phyloP scores from a whole-genome alignment of 2,329 filamentous ascomycete genomes.

The Elsinoe perseae region DNA sequence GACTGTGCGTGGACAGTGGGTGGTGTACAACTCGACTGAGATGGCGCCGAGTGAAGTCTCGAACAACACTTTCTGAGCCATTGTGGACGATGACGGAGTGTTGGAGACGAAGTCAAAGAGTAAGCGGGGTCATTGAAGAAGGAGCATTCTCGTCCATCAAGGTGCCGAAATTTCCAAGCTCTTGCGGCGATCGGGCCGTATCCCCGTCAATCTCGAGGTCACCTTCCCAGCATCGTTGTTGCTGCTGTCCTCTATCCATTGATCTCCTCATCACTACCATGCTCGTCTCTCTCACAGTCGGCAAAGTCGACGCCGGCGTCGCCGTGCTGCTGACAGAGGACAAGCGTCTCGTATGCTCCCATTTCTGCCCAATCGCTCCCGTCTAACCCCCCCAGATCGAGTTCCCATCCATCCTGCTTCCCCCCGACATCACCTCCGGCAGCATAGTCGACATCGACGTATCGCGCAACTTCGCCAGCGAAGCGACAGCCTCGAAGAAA shows the following conservation, averaged over 20 bases:
- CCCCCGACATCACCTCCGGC: constrained; percentile 87
- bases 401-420: constrained; percentile 94
- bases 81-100: constrained; percentile 28
- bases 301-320: constrained; percentile 98
- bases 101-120: background rate
- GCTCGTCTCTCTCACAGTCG: constrained; percentile 95
- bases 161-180: constrained; percentile 9
- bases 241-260: background rate
- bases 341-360: constrained; percentile 72
- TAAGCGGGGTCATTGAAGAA: background rate
- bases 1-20: constrained; percentile 45
- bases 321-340: constrained; percentile 94
- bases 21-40: constrained; percentile 78
- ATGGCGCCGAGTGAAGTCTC: constrained; percentile 85
- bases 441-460: constrained; percentile 98
- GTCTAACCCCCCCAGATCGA: constrained; percentile 62
- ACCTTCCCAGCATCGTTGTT: background rate
- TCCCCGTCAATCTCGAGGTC: constrained; percentile 4
- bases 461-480: constrained; percentile 72
- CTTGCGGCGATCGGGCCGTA: constrained; percentile 1
- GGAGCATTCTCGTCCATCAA: background rate
- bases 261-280: constrained; percentile 41
- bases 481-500: constrained; percentile 62
- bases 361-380: background rate
- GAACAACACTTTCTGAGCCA: constrained; percentile 71